Evolutionary conservation across 1,284 basidiomycete genomes (phyloP).

Genomic region (Cryptococcus depauperatus): DNA sequence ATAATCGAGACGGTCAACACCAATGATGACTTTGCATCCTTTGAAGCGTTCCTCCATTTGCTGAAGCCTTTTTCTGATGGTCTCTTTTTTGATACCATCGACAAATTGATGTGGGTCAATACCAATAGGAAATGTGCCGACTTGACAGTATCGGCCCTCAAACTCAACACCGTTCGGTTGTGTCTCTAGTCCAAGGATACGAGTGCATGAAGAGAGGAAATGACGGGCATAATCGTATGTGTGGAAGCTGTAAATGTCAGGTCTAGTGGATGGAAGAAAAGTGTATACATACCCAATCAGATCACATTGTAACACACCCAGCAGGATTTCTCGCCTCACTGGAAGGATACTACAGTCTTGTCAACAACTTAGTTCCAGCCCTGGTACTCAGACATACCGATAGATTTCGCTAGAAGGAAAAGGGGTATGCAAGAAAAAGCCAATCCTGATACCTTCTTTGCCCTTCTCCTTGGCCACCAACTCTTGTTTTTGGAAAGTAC

Average conservation of each 20-base stretch:
- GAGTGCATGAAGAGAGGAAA: constrained; percentile 95
- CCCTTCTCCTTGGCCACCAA: constrained; percentile 38
- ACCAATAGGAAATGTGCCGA: constrained; percentile 97
- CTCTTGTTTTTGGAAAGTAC: constrained; percentile 40
- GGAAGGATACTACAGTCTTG: constrained; percentile 67
- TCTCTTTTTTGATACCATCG: constrained; percentile 69
- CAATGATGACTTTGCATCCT: constrained; percentile 95
- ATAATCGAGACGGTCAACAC: constrained; percentile 95
- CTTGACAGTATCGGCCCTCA: constrained; percentile 87
- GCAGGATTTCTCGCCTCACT: constrained; percentile 89
- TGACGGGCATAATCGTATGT: constrained; percentile 99
- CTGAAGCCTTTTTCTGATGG: constrained; percentile 69
- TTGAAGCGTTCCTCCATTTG: constrained; percentile 82
- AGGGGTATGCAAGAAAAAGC: constrained; percentile 97
- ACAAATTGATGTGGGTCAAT: constrained; percentile 92
- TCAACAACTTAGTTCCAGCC: background rate
- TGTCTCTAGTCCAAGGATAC: constrained; percentile 89
- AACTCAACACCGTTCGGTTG: constrained; percentile 98
- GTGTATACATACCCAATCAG: constrained; percentile 58
- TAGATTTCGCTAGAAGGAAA: constrained; percentile 99
- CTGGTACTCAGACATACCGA: constrained; percentile 54
- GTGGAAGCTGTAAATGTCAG: constrained; percentile 59
- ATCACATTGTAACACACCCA: constrained; percentile 92
- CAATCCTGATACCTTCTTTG: constrained; percentile 66
- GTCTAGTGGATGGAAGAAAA: too few species aligned